Evolutionary conservation across 1,284 basidiomycete species (phyloP).

Genomic region (Ceratorhiza oryzae-sativae): DNA sequence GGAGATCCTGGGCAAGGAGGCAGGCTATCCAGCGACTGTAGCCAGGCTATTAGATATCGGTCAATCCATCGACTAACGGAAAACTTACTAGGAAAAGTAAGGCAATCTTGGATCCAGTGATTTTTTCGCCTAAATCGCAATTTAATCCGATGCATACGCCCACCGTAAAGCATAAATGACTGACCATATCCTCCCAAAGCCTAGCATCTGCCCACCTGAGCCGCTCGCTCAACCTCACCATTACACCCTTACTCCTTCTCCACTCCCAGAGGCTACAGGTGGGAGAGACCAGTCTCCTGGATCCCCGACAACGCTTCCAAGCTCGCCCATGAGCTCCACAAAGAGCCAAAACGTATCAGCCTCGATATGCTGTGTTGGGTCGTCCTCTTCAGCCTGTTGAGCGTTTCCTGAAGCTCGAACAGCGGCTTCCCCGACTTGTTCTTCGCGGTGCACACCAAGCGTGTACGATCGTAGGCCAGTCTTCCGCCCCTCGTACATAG

Average conservation of each 20-base stretch:
- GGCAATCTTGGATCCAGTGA: constrained; percentile 74
- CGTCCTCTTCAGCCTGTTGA: constrained; percentile 62
- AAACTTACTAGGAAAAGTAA: constrained; percentile 78
- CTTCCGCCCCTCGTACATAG: constrained; percentile 35
- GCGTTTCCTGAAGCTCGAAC: background rate
- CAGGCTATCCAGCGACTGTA: constrained; percentile 77
- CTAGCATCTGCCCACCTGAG: constrained; percentile 71
- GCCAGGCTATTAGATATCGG: constrained; percentile 34
- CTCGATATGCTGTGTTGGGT: constrained; percentile 70
- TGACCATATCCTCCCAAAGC: constrained; percentile 66
- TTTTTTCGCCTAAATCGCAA: constrained; percentile 49
- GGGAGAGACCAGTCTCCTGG: constrained; percentile 40
- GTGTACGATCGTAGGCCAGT: constrained; percentile 19
- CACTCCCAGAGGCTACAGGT: constrained; percentile 25
- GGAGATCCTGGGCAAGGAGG: constrained; percentile 72
- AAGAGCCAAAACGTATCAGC: constrained; percentile 84
- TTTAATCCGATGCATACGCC: background rate
- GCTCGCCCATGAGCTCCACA: constrained; percentile 70
- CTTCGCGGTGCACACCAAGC: constrained; percentile 14
- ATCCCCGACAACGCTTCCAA: constrained; percentile 41
- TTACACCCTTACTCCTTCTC: constrained; percentile 46
- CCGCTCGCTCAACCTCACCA: constrained; percentile 66
- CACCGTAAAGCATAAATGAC: constrained; percentile 44
- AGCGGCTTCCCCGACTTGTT: constrained; percentile 21
- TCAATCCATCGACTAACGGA: constrained; percentile 17